Conservation (phyloP, 208 protist species). For the Acanthamoeba lenticulata region DNA sequence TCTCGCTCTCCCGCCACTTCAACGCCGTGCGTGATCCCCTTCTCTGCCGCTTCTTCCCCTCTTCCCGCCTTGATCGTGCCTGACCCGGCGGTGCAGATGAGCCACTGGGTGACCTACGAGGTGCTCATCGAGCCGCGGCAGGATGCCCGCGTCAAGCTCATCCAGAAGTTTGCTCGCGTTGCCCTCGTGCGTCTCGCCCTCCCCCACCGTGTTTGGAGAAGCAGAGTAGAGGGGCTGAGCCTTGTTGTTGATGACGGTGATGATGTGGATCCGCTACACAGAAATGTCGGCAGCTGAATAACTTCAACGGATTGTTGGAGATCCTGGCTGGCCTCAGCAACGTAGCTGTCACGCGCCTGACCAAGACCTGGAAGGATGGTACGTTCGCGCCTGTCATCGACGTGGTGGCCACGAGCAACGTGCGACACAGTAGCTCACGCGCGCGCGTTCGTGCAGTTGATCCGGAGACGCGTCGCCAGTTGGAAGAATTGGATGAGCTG, state of each 20-base stretch:
- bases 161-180: slow-evolving; percentile 21
- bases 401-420: too few species aligned
- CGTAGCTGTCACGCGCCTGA: slow-evolving; percentile 48
- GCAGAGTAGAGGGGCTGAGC: not conserved
- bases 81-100: not conserved
- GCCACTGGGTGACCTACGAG: slow-evolving; percentile 16
- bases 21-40: not conserved
- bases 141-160: not conserved
- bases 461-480: not conserved
- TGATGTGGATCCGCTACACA: not conserved
- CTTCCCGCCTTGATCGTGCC: not conserved
- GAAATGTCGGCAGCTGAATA: not conserved
- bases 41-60: not conserved
- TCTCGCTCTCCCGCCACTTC: slow-evolving; percentile 2
- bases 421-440: not conserved
- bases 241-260: not conserved
- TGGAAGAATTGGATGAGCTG: slow-evolving; percentile 28
- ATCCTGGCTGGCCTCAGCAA: slow-evolving; percentile 63
- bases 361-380: slow-evolving; percentile 44
- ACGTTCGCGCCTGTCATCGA: not conserved
- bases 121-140: not conserved
- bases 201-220: not conserved
- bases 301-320: slow-evolving; percentile 61
- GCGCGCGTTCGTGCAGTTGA: not conserved
- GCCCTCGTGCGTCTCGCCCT: not conserved